Evolutionary conservation across 2,329 filamentous ascomycete species (phyloP), one percentile per base, ranked within the genome.

Genomic region (Diplodia scrobiculata): DNA sequence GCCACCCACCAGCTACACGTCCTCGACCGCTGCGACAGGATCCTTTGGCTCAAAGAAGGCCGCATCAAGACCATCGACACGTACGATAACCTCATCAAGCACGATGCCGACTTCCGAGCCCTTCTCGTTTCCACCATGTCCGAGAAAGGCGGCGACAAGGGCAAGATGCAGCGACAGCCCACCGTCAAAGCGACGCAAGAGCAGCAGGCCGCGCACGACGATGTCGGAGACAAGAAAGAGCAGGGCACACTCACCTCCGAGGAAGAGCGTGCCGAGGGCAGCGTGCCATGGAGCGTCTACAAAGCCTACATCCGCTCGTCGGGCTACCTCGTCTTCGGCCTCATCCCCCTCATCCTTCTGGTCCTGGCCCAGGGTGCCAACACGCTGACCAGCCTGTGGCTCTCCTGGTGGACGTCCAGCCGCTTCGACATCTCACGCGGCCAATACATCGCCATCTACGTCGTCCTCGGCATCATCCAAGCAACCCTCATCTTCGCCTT

Each of bases 1-100:
- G 95, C 94, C 0, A 99, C 95, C 0, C 95, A 99, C 77, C 94
- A 98, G 76, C 86, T 98, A 13, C 95, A 96, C 82, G 93, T 98
- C 5, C 84, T 98, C 5, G 92, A 86, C 74, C 89, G 92, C 38
- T 97, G 92, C 72, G 94, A 98, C 75, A 86, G 94, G 34, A 94
- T 98, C 69, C 87, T 98, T 54, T 94, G 92, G 87, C 93, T 99
- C 86, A 90, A 97, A 65, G 87, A 88, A 17, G 95, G 95, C 53
- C 87, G 84, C 64, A 90, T 98, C 64, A 87, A 91, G 75, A 91
- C 92, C 3, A 83, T 97, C 45, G 93, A 95, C 71, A 97, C 93
- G 0, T 98, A 94, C 72, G 87, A 91, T 38, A 93, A 96, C 67
- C 83, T 98, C 19, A 96, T 97, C 89, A 82, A 82, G 7, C 83